Evolutionary conservation across 2,329 filamentous ascomycete genomes (phyloP).

Genomic region (Scedosporium minutisporum): DNA sequence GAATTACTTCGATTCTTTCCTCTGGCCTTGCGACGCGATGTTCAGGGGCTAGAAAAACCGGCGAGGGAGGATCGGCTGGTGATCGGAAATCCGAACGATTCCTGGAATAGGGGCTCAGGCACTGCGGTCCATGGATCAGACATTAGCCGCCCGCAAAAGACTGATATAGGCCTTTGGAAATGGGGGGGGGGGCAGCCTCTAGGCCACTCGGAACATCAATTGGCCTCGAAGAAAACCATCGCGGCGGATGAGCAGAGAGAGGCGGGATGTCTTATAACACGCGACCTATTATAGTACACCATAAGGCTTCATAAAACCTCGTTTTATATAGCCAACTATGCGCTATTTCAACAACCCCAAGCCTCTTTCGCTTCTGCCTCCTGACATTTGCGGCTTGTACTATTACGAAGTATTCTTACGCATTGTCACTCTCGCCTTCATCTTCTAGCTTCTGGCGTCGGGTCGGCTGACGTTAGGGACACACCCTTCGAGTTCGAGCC

Average conservation of each 20-base stretch:
- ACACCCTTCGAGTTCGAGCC: neutral
- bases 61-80: neutral
- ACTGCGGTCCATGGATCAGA: neutral
- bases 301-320: neutral
- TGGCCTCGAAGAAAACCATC: neutral
- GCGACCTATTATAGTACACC: neutral
- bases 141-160: neutral
- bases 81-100: neutral
- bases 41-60: neutral
- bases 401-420: too few relatives aligned
- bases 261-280: neutral
- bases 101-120: neutral
- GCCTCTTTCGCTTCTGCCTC: neutral
- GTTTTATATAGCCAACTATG: neutral
- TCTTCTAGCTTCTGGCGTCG: neutral
- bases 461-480: neutral
- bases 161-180: neutral
- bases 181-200: neutral
- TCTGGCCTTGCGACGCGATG: neutral
- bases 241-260: neutral
- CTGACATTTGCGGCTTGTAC: too few relatives aligned
- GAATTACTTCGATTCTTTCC: neutral
- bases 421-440: neutral
- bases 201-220: neutral
- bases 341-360: neutral